phyloP scores from a whole-genome alignment of 352 stramenopile species.

The Blastocystis sp. region DNA sequence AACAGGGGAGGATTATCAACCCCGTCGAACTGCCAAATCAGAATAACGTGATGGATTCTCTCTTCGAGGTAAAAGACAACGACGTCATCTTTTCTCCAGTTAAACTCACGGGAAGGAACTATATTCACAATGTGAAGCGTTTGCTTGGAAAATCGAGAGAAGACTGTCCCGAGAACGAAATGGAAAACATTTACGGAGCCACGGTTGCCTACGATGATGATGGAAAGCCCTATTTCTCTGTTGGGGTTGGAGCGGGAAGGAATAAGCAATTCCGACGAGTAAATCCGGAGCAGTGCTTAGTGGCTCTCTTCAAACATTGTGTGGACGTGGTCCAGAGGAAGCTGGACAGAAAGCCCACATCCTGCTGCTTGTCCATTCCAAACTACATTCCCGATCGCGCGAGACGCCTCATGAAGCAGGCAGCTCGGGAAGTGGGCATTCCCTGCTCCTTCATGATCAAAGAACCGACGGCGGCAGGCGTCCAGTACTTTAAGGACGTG shows the following conservation, averaged over 20 bases:
- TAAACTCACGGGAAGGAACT: neutral
- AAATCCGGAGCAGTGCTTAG: neutral
- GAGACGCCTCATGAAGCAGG: neutral
- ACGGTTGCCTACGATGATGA: neutral
- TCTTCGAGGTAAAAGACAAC: neutral
- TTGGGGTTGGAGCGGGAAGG: neutral
- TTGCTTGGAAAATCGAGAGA: neutral
- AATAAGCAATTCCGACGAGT: neutral
- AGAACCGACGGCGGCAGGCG: neutral
- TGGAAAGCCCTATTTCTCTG: neutral
- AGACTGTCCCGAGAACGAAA: neutral
- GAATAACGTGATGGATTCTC: neutral
- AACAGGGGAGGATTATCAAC: neutral
- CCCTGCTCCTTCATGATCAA: neutral
- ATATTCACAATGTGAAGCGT: conserved; percentile 11
- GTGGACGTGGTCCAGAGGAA: neutral
- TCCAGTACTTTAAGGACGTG: neutral
- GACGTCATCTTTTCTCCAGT: neutral
- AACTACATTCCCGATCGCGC: neutral
- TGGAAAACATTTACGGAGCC: neutral
- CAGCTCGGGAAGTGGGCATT: neutral
- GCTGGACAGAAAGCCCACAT: neutral
- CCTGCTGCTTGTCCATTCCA: neutral
- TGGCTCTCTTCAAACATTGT: neutral
- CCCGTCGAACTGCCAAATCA: neutral